Evolutionary conservation across 2,329 filamentous ascomycete species (phyloP), one percentile per base, ranked within the genome.

Genomic region (Tolypocladium tundrense): DNA sequence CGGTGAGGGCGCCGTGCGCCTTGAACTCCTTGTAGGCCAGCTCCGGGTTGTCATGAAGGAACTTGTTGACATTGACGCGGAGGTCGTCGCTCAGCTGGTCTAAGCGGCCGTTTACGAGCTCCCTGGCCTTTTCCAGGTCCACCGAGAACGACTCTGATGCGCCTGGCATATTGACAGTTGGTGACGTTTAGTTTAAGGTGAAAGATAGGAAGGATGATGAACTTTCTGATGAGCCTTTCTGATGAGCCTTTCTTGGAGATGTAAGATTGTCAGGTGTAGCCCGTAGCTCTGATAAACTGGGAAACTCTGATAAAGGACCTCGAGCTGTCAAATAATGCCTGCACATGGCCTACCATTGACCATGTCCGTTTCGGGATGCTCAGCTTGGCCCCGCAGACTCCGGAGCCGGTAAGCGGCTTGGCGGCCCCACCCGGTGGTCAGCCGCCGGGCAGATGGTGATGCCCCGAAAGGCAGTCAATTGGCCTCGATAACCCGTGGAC

Each of bases 1-100:
- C 61, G 19, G 74, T 74, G 53, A 84, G 76, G 9, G 70, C 73
- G 43, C 80, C 74, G 60, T 83, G 79, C 10, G 81, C 81, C 21
- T 72, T 73, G 64, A 75, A 68, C 61, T 84, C 81, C 56, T 81
- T 65, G 63, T 77, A 83, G 2, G 72, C 75, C 0, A 79, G 67
- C 64, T 84, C 81, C 0, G 81, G 80, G 58, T 82, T 72, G 13
- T 64, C 60, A 59, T 76, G 73, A 40, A 77, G 68, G 2, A 52
- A 55, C 27, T 62, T 60, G 58, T 66, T 69, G 55, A 64, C 60
- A 19, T 60, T 45, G 39, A 59, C 27, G 57, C 55, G 50, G 6
- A 66, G 59, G 1, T 58, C 60, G 7, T 55, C 45, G 56, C 55
- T 60, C 7, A 67, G 56, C 7, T 63, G 60, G 40, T 64, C 61